Evolutionary conservation across 169 alveolate species (phyloP).

Genomic region (Plasmodium fragile): DNA sequence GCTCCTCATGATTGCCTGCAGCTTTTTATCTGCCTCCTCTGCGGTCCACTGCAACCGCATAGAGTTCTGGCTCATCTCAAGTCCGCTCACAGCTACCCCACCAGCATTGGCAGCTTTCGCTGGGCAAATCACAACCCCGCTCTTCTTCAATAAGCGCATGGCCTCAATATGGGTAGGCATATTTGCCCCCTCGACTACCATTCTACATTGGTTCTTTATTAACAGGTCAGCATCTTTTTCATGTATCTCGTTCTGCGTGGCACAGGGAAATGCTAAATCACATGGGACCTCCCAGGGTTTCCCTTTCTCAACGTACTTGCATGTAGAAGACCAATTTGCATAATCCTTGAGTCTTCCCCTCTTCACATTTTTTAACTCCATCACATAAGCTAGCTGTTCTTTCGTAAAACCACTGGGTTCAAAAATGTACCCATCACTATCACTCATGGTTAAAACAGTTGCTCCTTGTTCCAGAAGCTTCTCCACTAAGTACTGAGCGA

Average conservation of each 20-base stretch:
- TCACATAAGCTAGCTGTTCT: slow-evolving; percentile 80
- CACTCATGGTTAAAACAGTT: slow-evolving; percentile 86
- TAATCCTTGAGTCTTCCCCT: slow-evolving; percentile 79
- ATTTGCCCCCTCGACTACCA: slow-evolving; percentile 90
- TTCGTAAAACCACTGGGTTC: slow-evolving; percentile 85
- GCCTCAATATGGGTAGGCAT: slow-evolving; percentile 92
- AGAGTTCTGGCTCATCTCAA: slow-evolving; percentile 91
- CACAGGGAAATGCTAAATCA: slow-evolving; percentile 90
- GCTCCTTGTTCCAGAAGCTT: slow-evolving; percentile 89
- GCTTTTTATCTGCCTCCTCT: slow-evolving; percentile 85
- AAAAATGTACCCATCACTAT: slow-evolving; percentile 83
- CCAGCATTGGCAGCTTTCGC: slow-evolving; percentile 93
- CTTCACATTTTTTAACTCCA: slow-evolving; percentile 81
- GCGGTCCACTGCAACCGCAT: slow-evolving; percentile 85
- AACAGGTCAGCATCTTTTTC: slow-evolving; percentile 86
- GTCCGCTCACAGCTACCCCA: slow-evolving; percentile 91
- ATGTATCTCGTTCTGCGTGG: slow-evolving; percentile 88
- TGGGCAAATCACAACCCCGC: slow-evolving; percentile 86
- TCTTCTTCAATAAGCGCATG: slow-evolving; percentile 76
- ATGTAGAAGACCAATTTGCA: slow-evolving; percentile 71
- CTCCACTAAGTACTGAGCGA: slow-evolving; percentile 88
- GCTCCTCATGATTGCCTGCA: slow-evolving; percentile 83
- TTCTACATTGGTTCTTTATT: slow-evolving; percentile 78
- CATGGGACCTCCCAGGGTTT: slow-evolving; percentile 85
- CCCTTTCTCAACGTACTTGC: slow-evolving; percentile 76